Evolutionary conservation across 495 filamentous ascomycete genomes (phyloP), one percentile per base, ranked within the genome.

Genomic region (Penicillium angulare): DNA sequence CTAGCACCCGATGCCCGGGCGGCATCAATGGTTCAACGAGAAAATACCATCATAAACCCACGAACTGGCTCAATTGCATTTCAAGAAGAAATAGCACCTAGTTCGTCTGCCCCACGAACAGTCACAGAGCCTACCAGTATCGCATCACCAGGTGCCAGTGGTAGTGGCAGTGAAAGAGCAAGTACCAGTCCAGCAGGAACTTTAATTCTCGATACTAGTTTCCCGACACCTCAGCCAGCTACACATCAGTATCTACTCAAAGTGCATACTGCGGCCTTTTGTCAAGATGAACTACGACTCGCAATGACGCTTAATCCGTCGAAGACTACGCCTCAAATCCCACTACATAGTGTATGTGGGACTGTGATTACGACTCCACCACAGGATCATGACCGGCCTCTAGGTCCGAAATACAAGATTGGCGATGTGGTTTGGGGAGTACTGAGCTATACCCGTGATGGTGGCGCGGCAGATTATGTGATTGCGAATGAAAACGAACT

Each of bases 261-360:
- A 47, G 77, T 85, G 12, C 68, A 75, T 35, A 72, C 82, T 8
- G 75, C 78, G 16, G 75, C 81, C 16, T 77, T 82, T 34, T 84
- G 74, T 50, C 69, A 77, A 41, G 78, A 82, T 39, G 84, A 86
- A 54, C 42, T 72, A 6, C 59, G 67, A 18, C 69, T 85, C 12
- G 51, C 63, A 13, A 76, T 73, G 66, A 67, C 60, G 15, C 55
- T 68, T 24, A 66, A 74, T 44, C 81, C 73, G 41, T 68, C 44
- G 12, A 64, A 61, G 39, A 76, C 72, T 5, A 61, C 67, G 24
- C 71, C 74, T 12, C 61, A 74, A 20, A 75, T 85, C 15, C 83
- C 83, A 3, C 73, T 81, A 48, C 75, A 80, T 52, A 83, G 84
- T 61, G 60, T 82, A 50, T 75, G 78, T 27, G 81, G 82, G 1